Base-by-base conservation (phyloP, 2,329 filamentous ascomycete species). In the Passalora sequoiae region DNA sequence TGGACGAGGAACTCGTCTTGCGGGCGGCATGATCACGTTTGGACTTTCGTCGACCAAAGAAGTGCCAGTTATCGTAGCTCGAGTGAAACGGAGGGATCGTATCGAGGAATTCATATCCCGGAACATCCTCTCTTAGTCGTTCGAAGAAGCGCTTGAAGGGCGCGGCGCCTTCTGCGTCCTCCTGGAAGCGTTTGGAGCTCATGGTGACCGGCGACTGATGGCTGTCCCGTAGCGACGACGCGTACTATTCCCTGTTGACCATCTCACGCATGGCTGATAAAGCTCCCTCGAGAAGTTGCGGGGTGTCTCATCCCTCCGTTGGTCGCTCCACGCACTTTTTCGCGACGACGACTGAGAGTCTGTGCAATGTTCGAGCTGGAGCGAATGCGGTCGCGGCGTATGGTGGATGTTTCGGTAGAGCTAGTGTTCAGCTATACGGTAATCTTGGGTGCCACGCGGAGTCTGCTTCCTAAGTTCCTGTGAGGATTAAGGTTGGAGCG, bases 41-140 rank as follows among this genome's bases (percentile, higher is more conserved):
- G 84, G 75, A 64, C 35, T 44, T 48, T 16, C 49, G 50, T 10
- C 46, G 49, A 21, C 70, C 71, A 49, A 69, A 70, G 50, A 72
- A 69, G 56, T 74, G 70, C 88, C 89, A 97, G 70, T 89, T 89
- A 64, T 94, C 88, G 67, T 95, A 96, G 57, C 82, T 69, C 25
- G 68, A 71, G 50, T 74, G 71, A 54, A 73, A 73, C 7, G 70
- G 70, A 37, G 56, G 49, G 22, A 61, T 51, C 15, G 63, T 58
- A 15, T 67, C 62, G 37, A 68, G 61, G 47, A 63, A 66, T 25
- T 64, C 58, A 47, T 63, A 64, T 25, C 58, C 55, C 3, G 61
- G 56, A 6, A 61, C 54, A 21, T 64, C 61, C 8, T 62, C 60
- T 32, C 55, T 53, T 17, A 66, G 49, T 2, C 63, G 58, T 29